Percentiles rank a stretch among this genome's conserved stretches.
These are phyloP conservation scores for Pelargonium fulgidum DNA, from an alignment of 441 rosid genomes.

Conservation along the genomic window DNA sequence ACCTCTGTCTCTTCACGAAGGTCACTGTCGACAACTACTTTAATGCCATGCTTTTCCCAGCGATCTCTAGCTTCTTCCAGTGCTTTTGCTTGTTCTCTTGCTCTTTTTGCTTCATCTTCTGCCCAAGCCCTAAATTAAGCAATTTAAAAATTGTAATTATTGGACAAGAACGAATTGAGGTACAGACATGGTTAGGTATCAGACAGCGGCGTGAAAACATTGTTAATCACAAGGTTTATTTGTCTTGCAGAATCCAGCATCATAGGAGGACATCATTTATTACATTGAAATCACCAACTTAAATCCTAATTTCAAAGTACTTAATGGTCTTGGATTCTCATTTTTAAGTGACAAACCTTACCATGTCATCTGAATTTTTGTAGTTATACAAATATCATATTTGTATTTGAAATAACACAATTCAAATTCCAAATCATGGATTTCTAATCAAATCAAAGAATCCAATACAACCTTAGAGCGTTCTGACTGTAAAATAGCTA, in stretches of 20 bases:
- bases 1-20: constrained; percentile 70
- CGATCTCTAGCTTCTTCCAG: constrained; percentile 81
- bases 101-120: constrained; percentile 85
- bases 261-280: not conserved
- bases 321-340: too few relatives aligned
- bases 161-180: not conserved
- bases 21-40: constrained; percentile 69
- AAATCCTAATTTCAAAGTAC: not conserved
- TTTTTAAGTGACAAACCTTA: too few relatives aligned
- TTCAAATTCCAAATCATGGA: too few relatives aligned
- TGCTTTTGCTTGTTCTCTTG: constrained; percentile 69
- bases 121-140: constrained; percentile 74
- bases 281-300: not conserved
- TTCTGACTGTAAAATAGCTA: too few relatives aligned
- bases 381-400: too few relatives aligned
- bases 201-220: not conserved
- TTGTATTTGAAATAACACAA: too few relatives aligned
- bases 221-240: not conserved
- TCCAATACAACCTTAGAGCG: too few relatives aligned
- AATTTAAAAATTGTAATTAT: constrained; percentile 1
- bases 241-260: not conserved
- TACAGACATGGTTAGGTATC: not conserved
- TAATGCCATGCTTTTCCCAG: constrained; percentile 80
- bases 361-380: too few relatives aligned
- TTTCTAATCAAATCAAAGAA: too few relatives aligned